Evolutionary conservation across 306 rosid species (phyloP), one percentile per base, ranked within the genome.

Genomic region (Lathyrus sativus): DNA sequence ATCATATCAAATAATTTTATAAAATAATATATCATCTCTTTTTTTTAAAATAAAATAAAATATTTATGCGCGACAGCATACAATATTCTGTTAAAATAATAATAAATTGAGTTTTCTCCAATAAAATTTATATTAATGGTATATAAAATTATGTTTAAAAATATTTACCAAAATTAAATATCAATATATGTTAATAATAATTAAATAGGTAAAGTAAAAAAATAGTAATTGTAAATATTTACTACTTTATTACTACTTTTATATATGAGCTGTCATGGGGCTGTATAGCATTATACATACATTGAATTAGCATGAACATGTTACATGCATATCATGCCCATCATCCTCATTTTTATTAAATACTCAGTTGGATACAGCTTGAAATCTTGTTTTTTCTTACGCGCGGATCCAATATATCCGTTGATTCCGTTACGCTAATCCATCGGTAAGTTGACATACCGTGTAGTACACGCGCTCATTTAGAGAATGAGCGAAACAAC

Each of bases 261-360:
- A 10, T 6, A 9, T 15, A 33, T 69, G 71, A 68, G 75, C 70
- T 62, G 72, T 57, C 62, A 46, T 56, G 42, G 10, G 58, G 18
- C 18, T 61, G 70, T 35, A 19, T 37, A 7, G 22, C 49, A 45
- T 31, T 62, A 11, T 15, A 76, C 59, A 68, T 76, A 53, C 44
- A 42, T 51, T 43, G 35, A 62, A 19, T 10, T 11, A n/a, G 17
- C 59, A 55, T 76, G 67, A 62, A 10, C 13, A 53, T 48, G 18
- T 2, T 62, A 14, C 28, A 70, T 70, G 33, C 66, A 53, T 44
- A 51, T 41, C 69, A 67, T 58, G 50, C 11, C 41, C 5, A 0
- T 7, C 62, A 57, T 57, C 51, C 39, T 11, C 18, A 53, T 44
- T 5, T 4, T 49, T 9, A 49, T 49, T 17, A 5, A 0, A 29